Evolutionary conservation across 768 basidiomycete species (phyloP), one percentile per base, ranked within the genome.

Genomic region (Leucocoprinus sp.): DNA sequence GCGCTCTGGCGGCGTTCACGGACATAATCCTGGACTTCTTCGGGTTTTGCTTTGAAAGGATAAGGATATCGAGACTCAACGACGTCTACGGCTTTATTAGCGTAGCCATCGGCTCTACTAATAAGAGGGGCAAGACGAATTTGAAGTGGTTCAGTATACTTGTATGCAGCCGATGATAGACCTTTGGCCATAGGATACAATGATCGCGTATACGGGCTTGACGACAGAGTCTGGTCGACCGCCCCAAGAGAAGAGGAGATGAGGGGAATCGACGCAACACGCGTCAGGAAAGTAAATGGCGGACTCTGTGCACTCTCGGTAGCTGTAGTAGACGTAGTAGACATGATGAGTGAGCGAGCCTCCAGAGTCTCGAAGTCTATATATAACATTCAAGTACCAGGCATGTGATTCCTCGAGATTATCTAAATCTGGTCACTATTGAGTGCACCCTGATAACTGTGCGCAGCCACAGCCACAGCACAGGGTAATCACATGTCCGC

Each of bases 11-110:
- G 74, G 48, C 69, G 67, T 48, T 77, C 69, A 53, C 74, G 77
- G 29, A 87, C 70, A 49, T 75, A 77, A 8, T 65, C 69, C 23
- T 68, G 68, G 17, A 91, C 75, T 2, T 89, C 85, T 54, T 83
- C 82, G 2, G 85, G 81, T 55, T 78, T 76, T 14, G 76, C 76
- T 49, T 77, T 69, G 72, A 89, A 91, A 4, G 85, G 76, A 57
- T 80, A 82, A 9, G 87, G 88, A 58, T 80, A 87, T 42, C 76
- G 75, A 43, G 73, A 69, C 67, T 88, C 72, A 43, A 89, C 82
- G 15, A 61, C 78, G 57, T 90, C 85, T 29, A 87, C 71, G 22
- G 78, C 82, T 67, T 76, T 80, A 72, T 86, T 84, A 22, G 82
- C 87, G 42, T 64, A 65, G n/a, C 64, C 74, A 52, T 90, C 78